Conservation (phyloP, 169 alveolate species). For the Eimeria sp. region DNA sequence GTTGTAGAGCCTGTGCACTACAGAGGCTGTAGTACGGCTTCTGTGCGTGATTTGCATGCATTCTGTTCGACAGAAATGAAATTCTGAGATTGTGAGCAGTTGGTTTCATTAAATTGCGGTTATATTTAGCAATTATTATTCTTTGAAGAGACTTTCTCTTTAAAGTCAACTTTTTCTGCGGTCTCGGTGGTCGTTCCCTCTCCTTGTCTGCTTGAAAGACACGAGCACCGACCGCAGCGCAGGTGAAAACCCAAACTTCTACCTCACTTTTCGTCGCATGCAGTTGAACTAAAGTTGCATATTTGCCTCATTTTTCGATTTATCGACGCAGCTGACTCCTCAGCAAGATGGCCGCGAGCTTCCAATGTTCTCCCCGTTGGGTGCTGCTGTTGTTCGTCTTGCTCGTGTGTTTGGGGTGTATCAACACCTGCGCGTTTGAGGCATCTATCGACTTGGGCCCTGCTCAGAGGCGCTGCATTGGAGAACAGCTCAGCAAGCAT, state of each 20-base stretch:
- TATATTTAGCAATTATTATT: neutral
- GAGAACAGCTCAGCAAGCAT: conserved; percentile 81
- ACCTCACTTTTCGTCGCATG: neutral
- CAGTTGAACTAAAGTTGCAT: neutral
- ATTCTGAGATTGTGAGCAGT: neutral
- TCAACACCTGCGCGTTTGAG: conserved; percentile 50
- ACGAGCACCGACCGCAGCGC: neutral
- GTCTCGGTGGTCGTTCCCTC: neutral
- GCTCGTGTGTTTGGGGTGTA: conserved; percentile 19
- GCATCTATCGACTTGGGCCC: conserved; percentile 72
- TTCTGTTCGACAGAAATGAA: neutral
- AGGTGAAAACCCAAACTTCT: neutral
- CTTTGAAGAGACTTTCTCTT: neutral
- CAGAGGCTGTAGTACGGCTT: neutral
- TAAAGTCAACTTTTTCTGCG: neutral
- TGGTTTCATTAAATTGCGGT: neutral
- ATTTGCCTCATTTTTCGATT: neutral
- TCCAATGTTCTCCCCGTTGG: neutral
- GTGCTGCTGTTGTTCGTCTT: neutral
- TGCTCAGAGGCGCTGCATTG: conserved; percentile 74
- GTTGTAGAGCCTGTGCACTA: no score
- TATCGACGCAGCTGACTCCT: neutral
- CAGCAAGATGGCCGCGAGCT: neutral
- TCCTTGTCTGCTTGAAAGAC: neutral
- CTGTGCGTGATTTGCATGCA: neutral